phyloP scores from a whole-genome alignment of 495 filamentous ascomycete species.

The Aspergillus cristatus region DNA sequence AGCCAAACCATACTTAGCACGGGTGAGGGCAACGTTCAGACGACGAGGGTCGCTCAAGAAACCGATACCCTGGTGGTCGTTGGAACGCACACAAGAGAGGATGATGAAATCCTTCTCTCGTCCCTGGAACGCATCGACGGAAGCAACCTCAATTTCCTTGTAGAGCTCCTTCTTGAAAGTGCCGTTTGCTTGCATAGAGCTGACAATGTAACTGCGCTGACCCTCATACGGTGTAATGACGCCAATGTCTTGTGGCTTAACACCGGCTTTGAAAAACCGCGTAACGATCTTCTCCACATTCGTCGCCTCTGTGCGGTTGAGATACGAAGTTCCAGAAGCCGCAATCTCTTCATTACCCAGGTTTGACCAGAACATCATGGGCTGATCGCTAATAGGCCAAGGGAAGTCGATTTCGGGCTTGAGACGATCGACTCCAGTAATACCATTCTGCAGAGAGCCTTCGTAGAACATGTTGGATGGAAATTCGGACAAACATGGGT shows the following conservation, averaged over 20 bases:
- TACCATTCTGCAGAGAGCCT: constrained; percentile 92
- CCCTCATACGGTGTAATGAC: constrained; percentile 99
- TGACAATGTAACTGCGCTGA: constrained; percentile 96
- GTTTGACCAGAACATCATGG: constrained; percentile 99
- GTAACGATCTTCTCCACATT: constrained; percentile 98
- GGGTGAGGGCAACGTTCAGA: constrained; percentile 96
- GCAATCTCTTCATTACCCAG: constrained; percentile 96
- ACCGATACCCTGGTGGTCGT: constrained; percentile 98
- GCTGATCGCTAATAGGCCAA: constrained; percentile 87
- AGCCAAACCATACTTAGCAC: constrained; percentile 91
- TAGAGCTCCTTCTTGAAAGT: constrained; percentile 98
- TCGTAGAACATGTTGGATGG: constrained; percentile 99
- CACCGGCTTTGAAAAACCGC: constrained; percentile 98
- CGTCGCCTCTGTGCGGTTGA: constrained; percentile 92
- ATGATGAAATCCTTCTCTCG: constrained; percentile 99
- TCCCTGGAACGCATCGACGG: constrained; percentile 97
- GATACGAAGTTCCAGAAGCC: constrained; percentile 92
- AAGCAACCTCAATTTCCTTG: constrained; percentile 98
- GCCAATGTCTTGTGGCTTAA: constrained; percentile 83
- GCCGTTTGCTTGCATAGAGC: constrained; percentile 95
- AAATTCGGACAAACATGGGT: constrained; percentile 94
- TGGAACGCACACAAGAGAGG: constrained; percentile 94
- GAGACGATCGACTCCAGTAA: constrained; percentile 80
- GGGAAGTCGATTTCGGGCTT: constrained; percentile 95
- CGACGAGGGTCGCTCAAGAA: constrained; percentile 97